These are phyloP conservation scores for Xylaria sp. DNA, from an alignment of 2,329 filamentous ascomycete genomes.

Conservation along the genomic window DNA sequence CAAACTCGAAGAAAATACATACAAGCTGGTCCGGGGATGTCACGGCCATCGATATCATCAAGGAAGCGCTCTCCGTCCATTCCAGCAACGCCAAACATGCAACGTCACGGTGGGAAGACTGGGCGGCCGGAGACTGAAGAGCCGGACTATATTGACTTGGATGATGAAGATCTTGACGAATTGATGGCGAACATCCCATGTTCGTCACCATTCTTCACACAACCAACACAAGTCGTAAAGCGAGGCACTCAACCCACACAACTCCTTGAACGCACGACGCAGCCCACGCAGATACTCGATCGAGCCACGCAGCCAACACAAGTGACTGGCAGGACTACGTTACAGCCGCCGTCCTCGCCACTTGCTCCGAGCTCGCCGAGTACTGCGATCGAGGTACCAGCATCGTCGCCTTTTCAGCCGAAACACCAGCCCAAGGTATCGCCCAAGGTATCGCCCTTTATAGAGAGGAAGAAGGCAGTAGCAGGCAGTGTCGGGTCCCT, in stretches of 20 bases:
- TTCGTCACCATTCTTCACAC: constrained; percentile 59
- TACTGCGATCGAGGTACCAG: constrained; percentile 77
- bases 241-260: constrained; percentile 55
- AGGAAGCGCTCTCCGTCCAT: constrained; percentile 23
- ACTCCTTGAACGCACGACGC: constrained; percentile 55
- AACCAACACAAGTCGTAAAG: constrained; percentile 54
- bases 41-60: constrained; percentile 10
- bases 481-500: constrained; percentile 61
- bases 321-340: constrained; percentile 53
- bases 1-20: neutral
- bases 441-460: constrained; percentile 16
- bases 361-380: constrained; percentile 56
- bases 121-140: constrained; percentile 29
- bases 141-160: constrained; percentile 46
- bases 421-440: constrained; percentile 44
- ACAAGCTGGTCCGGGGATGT: constrained; percentile 10
- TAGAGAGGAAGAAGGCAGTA: constrained; percentile 33
- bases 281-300: constrained; percentile 55
- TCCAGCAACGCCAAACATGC: constrained; percentile 36
- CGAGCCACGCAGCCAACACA: constrained; percentile 53
- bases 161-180: constrained; percentile 58
- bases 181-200: constrained; percentile 51
- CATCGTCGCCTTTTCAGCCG: constrained; percentile 82
- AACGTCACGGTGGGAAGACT: constrained; percentile 17
- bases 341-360: constrained; percentile 48